Evolutionary conservation across 768 basidiomycete species (phyloP).

Genomic region (Serendipita sp.): DNA sequence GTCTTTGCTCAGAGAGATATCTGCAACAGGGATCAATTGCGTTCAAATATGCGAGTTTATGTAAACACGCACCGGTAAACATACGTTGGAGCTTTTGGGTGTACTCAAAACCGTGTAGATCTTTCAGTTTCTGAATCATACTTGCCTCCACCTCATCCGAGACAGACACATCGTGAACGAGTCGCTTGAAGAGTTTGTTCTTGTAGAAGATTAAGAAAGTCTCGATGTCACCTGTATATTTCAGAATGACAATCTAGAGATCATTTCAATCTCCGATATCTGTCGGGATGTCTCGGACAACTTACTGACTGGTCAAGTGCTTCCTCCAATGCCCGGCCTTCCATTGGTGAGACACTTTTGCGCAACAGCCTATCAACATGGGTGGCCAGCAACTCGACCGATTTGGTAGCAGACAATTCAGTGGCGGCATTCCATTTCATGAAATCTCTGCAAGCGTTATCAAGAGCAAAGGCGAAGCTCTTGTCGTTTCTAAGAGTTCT

Average conservation of each 20-base stretch:
- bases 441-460: slow-evolving; percentile 83
- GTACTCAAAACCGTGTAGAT: slow-evolving; percentile 92
- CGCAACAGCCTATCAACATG: slow-evolving; percentile 81
- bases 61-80: slow-evolving; percentile 59
- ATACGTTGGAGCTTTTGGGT: slow-evolving; percentile 91
- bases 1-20: slow-evolving; percentile 91
- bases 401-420: slow-evolving; percentile 62
- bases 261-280: background rate
- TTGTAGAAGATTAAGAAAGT: slow-evolving; percentile 98
- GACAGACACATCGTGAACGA: slow-evolving; percentile 79
- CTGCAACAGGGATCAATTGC: slow-evolving; percentile 25
- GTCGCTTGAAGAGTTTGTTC: slow-evolving; percentile 80
- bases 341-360: slow-evolving; percentile 90
- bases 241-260: slow-evolving; percentile 85
- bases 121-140: slow-evolving; percentile 97
- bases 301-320: slow-evolving; percentile 76
- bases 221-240: slow-evolving; percentile 96
- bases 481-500: slow-evolving; percentile 84
- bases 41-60: background rate
- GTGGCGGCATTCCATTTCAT: slow-evolving; percentile 88
- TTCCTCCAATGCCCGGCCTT: slow-evolving; percentile 79
- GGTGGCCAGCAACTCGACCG: slow-evolving; percentile 83
- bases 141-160: slow-evolving; percentile 93
- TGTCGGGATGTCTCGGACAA: background rate
- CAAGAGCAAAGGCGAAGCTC: slow-evolving; percentile 83